Percentiles rank a stretch among this genome's conserved stretches.
Evolutionary conservation across 108 stramenopile genomes (phyloP).

Genomic region (Skeletonema potamos): DNA sequence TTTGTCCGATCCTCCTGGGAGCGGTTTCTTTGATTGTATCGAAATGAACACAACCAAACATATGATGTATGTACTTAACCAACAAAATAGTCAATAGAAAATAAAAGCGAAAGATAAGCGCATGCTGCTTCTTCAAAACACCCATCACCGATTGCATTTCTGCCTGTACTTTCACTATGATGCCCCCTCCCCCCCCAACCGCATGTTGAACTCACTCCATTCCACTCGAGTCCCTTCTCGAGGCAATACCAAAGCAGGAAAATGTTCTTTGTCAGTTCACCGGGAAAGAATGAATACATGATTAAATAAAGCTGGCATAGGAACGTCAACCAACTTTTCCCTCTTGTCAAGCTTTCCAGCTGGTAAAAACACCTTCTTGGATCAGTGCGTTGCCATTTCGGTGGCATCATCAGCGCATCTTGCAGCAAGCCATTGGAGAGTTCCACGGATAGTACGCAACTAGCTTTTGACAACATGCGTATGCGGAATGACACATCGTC

Average conservation of each 20-base stretch:
- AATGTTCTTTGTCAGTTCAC: background rate
- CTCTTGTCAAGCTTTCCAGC: background rate
- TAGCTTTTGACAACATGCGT: background rate
- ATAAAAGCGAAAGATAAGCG: background rate
- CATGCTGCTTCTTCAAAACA: too few species aligned
- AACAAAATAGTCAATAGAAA: background rate
- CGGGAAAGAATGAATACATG: background rate
- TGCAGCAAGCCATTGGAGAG: background rate
- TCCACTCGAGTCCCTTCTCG: background rate
- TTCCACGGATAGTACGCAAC: background rate
- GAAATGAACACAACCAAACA: background rate
- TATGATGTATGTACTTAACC: background rate
- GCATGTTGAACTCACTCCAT: background rate
- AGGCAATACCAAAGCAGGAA: background rate
- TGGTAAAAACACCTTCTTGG: background rate
- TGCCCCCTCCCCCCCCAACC: too few species aligned
- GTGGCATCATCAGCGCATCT: background rate
- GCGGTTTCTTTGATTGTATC: slow-evolving; percentile 13
- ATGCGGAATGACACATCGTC: background rate
- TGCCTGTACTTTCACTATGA: too few species aligned
- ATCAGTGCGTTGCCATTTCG: background rate
- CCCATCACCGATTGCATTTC: too few species aligned
- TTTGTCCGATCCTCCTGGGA: background rate
- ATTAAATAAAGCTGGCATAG: background rate
- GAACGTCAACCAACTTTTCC: background rate